A percentile compares a stretch with the other conserved stretches of the same genome.
phyloP scores from a whole-genome alignment of 441 rosid genomes.

The Aquilaria agallochum region DNA sequence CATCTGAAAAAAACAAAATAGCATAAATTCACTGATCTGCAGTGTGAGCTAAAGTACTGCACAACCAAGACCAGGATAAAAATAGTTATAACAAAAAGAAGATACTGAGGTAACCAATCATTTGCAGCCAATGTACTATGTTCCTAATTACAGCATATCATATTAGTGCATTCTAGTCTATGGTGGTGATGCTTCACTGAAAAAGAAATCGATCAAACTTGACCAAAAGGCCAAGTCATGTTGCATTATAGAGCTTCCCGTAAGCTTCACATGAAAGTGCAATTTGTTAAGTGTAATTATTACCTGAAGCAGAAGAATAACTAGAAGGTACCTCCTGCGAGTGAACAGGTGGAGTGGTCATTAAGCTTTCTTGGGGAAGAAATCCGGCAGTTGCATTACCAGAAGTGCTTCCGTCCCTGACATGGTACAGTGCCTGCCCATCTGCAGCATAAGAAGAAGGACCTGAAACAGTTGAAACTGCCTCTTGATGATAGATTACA shows the following conservation, averaged over 20 bases:
- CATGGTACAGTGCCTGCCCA: slow-evolving; percentile 32
- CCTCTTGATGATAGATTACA: slow-evolving; percentile 39
- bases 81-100: too few relatives aligned
- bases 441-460: slow-evolving; percentile 40
- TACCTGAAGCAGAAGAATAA: slow-evolving; percentile 99
- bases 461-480: slow-evolving; percentile 31
- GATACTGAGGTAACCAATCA: too few relatives aligned
- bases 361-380: slow-evolving; percentile 39
- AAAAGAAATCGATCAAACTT: too few relatives aligned
- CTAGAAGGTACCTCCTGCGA: slow-evolving; percentile 99
- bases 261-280: slow-evolving; percentile 50
- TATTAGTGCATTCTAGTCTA: too few relatives aligned
- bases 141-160: too few relatives aligned
- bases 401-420: slow-evolving; percentile 43
- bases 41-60: too few relatives aligned
- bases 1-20: too few relatives aligned
- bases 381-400: slow-evolving; percentile 39
- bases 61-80: too few relatives aligned
- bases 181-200: too few relatives aligned
- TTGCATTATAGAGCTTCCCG: slow-evolving; percentile 6
- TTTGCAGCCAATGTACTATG: too few relatives aligned
- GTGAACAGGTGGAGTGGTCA: slow-evolving; percentile 62
- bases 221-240: too few relatives aligned
- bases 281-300: slow-evolving; percentile 54
- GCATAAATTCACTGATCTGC: too few relatives aligned